These are phyloP conservation scores for Pseudozyma tsukubaensis DNA, from an alignment of 1,284 basidiomycete species.

Conservation along the genomic window DNA sequence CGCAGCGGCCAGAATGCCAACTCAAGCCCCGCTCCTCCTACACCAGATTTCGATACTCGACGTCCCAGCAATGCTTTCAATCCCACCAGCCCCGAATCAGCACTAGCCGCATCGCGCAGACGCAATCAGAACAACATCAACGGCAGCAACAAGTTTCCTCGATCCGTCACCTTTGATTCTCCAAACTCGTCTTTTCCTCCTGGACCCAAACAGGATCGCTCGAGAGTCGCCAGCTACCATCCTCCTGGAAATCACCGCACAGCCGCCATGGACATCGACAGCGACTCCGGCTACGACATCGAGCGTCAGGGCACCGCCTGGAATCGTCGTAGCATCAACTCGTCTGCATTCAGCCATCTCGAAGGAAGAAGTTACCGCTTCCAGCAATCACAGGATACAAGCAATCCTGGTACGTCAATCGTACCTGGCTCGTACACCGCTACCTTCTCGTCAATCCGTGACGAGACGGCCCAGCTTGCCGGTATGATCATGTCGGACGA, in stretches of 20 bases:
- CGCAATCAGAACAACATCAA: no score
- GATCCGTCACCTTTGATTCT: slow-evolving; percentile 48
- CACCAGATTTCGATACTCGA: slow-evolving; percentile 31
- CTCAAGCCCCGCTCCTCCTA: slow-evolving; percentile 2
- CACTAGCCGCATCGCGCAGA: slow-evolving; percentile 18
- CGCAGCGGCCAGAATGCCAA: slow-evolving; percentile 10
- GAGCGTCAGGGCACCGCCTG: slow-evolving; percentile 35
- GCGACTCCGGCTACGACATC: slow-evolving; percentile 41
- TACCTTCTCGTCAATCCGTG: slow-evolving; percentile 59
- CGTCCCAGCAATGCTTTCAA: slow-evolving; percentile 42
- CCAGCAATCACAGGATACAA: slow-evolving; percentile 38
- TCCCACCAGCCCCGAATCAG: slow-evolving; percentile 18
- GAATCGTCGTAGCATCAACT: slow-evolving; percentile 38
- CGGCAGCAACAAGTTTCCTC: slow-evolving; percentile 29
- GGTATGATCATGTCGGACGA: slow-evolving; percentile 61
- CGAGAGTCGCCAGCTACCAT: slow-evolving; percentile 32
- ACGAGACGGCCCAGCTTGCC: slow-evolving; percentile 63
- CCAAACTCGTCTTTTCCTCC: slow-evolving; percentile 48
- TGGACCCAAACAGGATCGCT: slow-evolving; percentile 28
- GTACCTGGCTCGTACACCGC: slow-evolving; percentile 62
- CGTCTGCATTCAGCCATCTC: slow-evolving; percentile 58
- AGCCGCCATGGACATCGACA: slow-evolving; percentile 22
- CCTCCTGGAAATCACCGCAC: slow-evolving; percentile 15
- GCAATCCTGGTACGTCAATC: slow-evolving; percentile 22
- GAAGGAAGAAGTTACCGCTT: slow-evolving; percentile 62